These are phyloP conservation scores for Lignosus rhinocerotis DNA, from an alignment of 1,284 basidiomycete species.

Conservation along the genomic window DNA sequence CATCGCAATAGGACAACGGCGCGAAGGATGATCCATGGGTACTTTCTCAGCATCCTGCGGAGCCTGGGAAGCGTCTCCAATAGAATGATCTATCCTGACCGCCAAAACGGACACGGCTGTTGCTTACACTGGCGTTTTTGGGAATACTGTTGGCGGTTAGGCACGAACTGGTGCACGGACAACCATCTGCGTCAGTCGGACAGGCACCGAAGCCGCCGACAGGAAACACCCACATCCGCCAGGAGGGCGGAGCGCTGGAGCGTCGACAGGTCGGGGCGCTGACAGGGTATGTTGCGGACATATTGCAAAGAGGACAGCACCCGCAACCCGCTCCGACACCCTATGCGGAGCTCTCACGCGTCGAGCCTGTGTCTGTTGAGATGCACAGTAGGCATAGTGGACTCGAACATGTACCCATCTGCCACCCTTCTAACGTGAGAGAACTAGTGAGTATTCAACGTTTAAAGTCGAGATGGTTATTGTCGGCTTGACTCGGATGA, in stretches of 20 bases:
- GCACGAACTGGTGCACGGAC: neutral
- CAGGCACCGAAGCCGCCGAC: neutral
- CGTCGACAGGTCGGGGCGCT: neutral
- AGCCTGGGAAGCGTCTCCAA: neutral
- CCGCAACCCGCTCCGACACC: too few species aligned
- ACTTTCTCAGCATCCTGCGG: neutral
- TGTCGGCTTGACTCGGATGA: too few species aligned
- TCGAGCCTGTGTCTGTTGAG: too few species aligned
- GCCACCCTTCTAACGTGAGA: too few species aligned
- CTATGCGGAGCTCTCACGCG: too few species aligned
- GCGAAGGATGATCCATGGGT: neutral
- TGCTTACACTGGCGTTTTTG: neutral
- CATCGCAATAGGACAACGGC: neutral
- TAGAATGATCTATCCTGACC: neutral
- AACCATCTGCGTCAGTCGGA: constrained; percentile 1
- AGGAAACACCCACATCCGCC: neutral
- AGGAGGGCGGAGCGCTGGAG: neutral
- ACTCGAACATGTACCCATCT: too few species aligned
- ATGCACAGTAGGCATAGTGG: too few species aligned
- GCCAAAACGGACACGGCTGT: neutral
- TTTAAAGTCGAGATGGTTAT: too few species aligned
- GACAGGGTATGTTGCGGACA: neutral
- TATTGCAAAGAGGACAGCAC: neutral
- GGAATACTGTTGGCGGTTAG: neutral
- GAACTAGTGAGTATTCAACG: too few species aligned